phyloP scores from a whole-genome alignment of 495 filamentous ascomycete species.

The Lindgomyces ingoldianus region DNA sequence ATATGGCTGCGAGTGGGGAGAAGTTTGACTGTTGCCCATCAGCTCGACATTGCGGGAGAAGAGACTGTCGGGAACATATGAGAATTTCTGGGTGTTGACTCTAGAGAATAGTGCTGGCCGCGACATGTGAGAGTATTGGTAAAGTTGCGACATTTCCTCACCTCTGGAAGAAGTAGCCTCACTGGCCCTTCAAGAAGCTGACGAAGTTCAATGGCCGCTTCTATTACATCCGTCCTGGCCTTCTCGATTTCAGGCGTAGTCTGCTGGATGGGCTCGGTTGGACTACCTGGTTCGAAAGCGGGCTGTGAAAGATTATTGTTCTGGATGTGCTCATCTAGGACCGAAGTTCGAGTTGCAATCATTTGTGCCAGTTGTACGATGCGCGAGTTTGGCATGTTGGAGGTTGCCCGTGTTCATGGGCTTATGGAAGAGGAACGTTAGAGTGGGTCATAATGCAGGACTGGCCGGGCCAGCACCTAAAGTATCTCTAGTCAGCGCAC shows the following conservation, averaged over 20 bases:
- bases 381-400: constrained; percentile 7
- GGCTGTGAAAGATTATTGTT: neutral
- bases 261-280: neutral
- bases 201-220: constrained; percentile 13
- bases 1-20: constrained; percentile 28
- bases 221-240: neutral
- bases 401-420: neutral
- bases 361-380: constrained; percentile 5
- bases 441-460: too few species aligned
- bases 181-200: constrained; percentile 13
- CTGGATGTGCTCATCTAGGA: neutral
- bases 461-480: too few species aligned
- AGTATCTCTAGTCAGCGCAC: too few species aligned
- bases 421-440: neutral
- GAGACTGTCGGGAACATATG: too few species aligned
- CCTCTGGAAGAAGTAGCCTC: constrained; percentile 2
- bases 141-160: neutral
- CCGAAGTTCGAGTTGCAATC: neutral
- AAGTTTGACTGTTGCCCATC: constrained; percentile 1
- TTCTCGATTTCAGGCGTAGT: neutral
- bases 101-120: too few species aligned
- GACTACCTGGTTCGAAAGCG: neutral
- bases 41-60: too few species aligned
- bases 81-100: too few species aligned
- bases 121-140: too few species aligned